Conservation (phyloP, 1,139 yeast species). For the Kurtzmaniella quercitrusa region DNA sequence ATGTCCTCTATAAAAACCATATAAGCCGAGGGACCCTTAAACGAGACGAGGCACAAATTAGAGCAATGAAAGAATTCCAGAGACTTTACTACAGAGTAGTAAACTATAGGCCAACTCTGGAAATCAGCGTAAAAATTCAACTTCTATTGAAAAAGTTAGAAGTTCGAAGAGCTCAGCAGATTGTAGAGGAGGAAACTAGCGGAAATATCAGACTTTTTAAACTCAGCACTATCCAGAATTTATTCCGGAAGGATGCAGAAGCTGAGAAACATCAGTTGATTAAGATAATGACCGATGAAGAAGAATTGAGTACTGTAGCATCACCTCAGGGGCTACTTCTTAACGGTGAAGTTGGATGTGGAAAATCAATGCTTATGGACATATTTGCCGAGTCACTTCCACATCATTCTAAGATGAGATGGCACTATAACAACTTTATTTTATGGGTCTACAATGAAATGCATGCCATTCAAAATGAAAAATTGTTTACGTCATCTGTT, state of each 20-base stretch:
- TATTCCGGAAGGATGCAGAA: slow-evolving; percentile 25
- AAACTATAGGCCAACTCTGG: slow-evolving; percentile 57
- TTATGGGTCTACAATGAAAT: slow-evolving; percentile 64
- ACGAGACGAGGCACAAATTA: slow-evolving; percentile 54
- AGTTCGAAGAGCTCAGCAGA: slow-evolving; percentile 24
- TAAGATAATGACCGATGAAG: slow-evolving; percentile 56
- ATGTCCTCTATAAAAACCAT: slow-evolving; percentile 50
- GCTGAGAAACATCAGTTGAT: slow-evolving; percentile 34
- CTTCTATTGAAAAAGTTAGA: slow-evolving; percentile 47
- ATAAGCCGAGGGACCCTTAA: slow-evolving; percentile 47
- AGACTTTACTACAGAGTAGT: slow-evolving; percentile 55
- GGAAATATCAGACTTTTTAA: slow-evolving; percentile 12
- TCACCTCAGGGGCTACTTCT: slow-evolving; percentile 64
- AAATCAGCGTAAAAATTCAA: slow-evolving; percentile 44
- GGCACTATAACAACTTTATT: slow-evolving; percentile 71
- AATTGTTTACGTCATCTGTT: slow-evolving; percentile 28
- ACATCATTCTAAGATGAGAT: slow-evolving; percentile 57
- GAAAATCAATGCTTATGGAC: slow-evolving; percentile 72
- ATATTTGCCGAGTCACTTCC: slow-evolving; percentile 66
- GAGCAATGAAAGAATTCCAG: slow-evolving; percentile 64
- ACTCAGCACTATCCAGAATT: slow-evolving; percentile 16
- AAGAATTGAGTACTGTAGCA: slow-evolving; percentile 50
- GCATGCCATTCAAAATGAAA: slow-evolving; percentile 47
- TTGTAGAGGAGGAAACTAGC: slow-evolving; percentile 9
- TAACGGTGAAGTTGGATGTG: slow-evolving; percentile 76